phyloP scores from a whole-genome alignment of 2,329 filamentous ascomycete genomes.

The Ophiostoma tasmaniense region DNA sequence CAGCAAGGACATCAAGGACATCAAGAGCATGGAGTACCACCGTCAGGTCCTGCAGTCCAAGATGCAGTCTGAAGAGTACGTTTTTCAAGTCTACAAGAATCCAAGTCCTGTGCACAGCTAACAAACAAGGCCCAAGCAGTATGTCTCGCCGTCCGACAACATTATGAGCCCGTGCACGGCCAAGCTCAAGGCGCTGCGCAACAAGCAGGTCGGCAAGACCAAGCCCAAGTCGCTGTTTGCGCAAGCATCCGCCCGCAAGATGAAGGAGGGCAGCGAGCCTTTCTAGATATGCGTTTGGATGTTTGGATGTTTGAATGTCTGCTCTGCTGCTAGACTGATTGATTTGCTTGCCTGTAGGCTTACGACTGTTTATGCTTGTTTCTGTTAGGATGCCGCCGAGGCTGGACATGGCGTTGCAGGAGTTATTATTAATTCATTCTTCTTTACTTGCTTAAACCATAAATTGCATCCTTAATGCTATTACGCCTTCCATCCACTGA shows the following conservation, averaged over 20 bases:
- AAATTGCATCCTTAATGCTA: not conserved
- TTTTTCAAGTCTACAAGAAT: too few relatives aligned
- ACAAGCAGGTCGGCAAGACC: conserved; percentile 69
- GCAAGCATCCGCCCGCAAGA: conserved; percentile 53
- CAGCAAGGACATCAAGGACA: conserved; percentile 42
- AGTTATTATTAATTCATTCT: not conserved
- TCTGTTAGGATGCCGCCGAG: not conserved
- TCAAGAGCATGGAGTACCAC: conserved; percentile 69
- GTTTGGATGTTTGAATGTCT: not conserved
- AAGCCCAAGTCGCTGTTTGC: conserved; percentile 63
- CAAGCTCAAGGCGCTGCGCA: conserved; percentile 73
- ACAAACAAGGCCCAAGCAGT: conserved; percentile 32
- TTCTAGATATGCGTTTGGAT: conserved; percentile 4
- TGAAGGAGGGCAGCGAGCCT: conserved; percentile 38
- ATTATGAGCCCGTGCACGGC: conserved; percentile 82
- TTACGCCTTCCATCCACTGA: conserved; percentile 52
- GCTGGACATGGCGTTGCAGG: not conserved
- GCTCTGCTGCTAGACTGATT: not conserved
- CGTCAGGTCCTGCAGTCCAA: conserved; percentile 66
- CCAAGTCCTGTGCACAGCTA: too few relatives aligned
- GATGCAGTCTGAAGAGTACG: conserved; percentile 58
- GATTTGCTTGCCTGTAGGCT: not conserved
- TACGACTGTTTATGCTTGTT: not conserved
- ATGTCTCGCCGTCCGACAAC: conserved; percentile 77
- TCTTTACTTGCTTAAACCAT: not conserved